These are phyloP conservation scores for Fraxinus floribunda DNA, from an alignment of 305 asterid species.

Conservation along the genomic window DNA sequence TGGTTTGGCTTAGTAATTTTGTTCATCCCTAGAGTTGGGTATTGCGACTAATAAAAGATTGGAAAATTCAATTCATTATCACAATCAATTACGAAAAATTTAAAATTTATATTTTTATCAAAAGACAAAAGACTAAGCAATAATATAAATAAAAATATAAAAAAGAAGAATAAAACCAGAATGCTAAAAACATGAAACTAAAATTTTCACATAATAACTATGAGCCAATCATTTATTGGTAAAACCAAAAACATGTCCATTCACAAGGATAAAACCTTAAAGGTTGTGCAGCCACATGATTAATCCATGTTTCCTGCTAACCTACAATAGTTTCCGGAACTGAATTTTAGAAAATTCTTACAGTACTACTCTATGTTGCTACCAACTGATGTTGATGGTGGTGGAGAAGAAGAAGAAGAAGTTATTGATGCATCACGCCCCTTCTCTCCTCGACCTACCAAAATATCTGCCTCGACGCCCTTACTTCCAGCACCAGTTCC, in stretches of 20 bases:
- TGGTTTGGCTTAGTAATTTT: too few species aligned
- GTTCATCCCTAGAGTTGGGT: background rate
- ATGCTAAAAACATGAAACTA: background rate
- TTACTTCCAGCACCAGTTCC: constrained; percentile 27
- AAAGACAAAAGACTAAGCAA: background rate
- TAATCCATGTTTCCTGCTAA: background rate
- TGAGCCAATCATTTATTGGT: background rate
- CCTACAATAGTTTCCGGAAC: background rate
- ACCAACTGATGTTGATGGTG: constrained; percentile 41
- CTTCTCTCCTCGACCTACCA: constrained; percentile 24
- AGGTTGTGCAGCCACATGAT: background rate
- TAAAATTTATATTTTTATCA: too few species aligned
- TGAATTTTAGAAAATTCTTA: background rate
- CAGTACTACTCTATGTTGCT: constrained; percentile 27
- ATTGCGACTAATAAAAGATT: background rate
- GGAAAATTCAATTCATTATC: background rate
- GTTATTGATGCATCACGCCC: constrained; percentile 20
- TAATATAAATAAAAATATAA: background rate
- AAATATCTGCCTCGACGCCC: constrained; percentile 14
- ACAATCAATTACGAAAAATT: background rate
- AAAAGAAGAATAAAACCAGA: background rate
- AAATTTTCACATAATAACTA: background rate
- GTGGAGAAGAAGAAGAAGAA: constrained; percentile 35
- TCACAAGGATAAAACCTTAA: background rate
- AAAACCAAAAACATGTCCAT: background rate